phyloP scores from a whole-genome alignment of 805 yeast genomes.

The Cyberlindnera meyerae region DNA sequence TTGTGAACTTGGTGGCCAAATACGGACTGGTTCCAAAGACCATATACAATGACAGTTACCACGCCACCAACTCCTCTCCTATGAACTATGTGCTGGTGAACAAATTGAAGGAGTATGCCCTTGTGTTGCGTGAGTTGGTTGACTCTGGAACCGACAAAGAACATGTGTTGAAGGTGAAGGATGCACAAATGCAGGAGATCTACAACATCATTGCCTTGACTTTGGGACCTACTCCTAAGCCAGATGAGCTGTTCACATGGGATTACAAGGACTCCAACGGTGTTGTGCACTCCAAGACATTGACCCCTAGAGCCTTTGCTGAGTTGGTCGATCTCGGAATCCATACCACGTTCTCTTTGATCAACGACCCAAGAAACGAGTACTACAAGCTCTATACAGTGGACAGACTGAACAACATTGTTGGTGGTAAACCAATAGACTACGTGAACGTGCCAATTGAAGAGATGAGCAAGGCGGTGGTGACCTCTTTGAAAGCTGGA shows the following conservation, averaged over 20 bases:
- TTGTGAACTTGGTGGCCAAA: conserved; percentile 66
- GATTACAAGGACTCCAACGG: conserved; percentile 65
- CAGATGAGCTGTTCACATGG: conserved; percentile 65
- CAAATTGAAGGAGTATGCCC: conserved; percentile 71
- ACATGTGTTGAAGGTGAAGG: conserved; percentile 31
- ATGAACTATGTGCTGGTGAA: conserved; percentile 60
- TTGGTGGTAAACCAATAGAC: conserved; percentile 60
- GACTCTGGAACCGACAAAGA: conserved; percentile 36
- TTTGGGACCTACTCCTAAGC: conserved; percentile 73
- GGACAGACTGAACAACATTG: conserved; percentile 68
- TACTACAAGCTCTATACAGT: conserved; percentile 60
- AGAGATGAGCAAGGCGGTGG: conserved; percentile 52
- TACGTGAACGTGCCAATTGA: conserved; percentile 64
- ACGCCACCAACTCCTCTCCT: conserved; percentile 43
- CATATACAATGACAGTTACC: conserved; percentile 60
- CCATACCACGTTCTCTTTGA: conserved; percentile 52
- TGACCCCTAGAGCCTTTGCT: conserved; percentile 64
- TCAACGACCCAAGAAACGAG: conserved; percentile 76
- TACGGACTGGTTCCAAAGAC: conserved; percentile 79
- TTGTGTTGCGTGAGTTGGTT: conserved; percentile 50
- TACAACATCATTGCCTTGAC: conserved; percentile 59
- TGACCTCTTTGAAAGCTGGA: conserved; percentile 60
- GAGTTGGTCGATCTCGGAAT: conserved; percentile 49
- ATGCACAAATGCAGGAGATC: conserved; percentile 51
- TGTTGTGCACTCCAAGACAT: conserved; percentile 37